Base-by-base conservation (phyloP, 192 early-diverging fungal genomes). In the Mortierella hygrophila region DNA sequence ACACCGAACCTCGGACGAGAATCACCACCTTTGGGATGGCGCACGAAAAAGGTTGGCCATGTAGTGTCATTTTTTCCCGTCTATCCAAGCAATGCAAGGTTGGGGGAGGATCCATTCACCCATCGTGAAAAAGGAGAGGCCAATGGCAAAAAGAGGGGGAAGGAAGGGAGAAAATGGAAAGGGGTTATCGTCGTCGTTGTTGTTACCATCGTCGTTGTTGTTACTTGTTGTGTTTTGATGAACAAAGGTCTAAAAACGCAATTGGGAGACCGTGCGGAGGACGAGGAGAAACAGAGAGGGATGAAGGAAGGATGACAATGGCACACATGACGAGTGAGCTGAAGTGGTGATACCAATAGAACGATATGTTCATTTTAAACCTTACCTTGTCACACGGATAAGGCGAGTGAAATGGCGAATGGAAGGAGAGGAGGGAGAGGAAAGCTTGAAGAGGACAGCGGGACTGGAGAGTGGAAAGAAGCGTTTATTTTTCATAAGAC, bases 1-100 rank as follows among this genome's bases (percentile, higher is more conserved):
- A 35, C 18, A 54, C 47, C 32, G 41, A 20, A 52, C 68, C 13
- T 71, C 47, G 77, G 68, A 78, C 47, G 29, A 71, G n/a, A n/a
- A 32, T 32, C 52, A 38, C 68, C 52, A 52, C 35, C 47, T 68
- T 77, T 32, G 65, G 71, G 26, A 46, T 46, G 26, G 38, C 38
- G 8, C 44, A 46, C 44, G 3, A 16, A 41, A 41, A 54, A 3
- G 16, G 54, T 57, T 26, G 54, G 3, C 5, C 26, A 13, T 10
- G 4, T 7, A 8, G 2, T 29, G 60, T 63, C 26, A 32, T 63
- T 2, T 63, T 63, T 26, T 11, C 11, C 26, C 60, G n/a, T n/a
- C n/a, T 49, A 4, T 49, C 15, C 69, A 70, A 42, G 42, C 6
- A 44, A 44, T 11, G 42, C 10, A 15, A 13, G 23, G n/a, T n/a